Conservation (phyloP, 805 yeast species). For the Candida alai region DNA sequence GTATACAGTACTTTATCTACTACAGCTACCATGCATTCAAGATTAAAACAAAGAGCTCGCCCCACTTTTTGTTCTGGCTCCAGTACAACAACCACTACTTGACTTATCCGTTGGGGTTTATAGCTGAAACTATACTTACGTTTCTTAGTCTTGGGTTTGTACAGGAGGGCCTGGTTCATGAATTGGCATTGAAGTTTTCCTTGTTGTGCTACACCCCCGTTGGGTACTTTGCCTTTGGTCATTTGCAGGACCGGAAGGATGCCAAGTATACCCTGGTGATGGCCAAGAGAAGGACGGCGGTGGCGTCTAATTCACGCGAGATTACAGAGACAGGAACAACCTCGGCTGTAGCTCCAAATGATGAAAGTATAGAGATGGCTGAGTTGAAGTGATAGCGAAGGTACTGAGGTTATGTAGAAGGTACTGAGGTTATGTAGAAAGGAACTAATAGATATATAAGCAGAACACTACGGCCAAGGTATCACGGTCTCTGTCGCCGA, state of each 20-base stretch:
- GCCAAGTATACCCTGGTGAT: constrained; percentile 19
- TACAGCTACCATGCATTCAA: constrained; percentile 33
- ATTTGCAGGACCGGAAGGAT: constrained; percentile 20
- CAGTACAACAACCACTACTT: constrained; percentile 32
- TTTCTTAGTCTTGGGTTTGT: constrained; percentile 35
- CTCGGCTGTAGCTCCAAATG: background rate
- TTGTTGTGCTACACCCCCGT: constrained; percentile 34
- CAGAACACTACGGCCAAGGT: too few species aligned
- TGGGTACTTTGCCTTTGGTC: constrained; percentile 32
- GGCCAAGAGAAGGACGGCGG: constrained; percentile 14
- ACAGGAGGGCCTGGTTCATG: constrained; percentile 20
- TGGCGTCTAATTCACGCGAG: too few species aligned
- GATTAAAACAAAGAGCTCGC: constrained; percentile 32
- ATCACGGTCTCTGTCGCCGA: too few species aligned
- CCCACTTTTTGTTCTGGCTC: constrained; percentile 32
- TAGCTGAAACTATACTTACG: constrained; percentile 32
- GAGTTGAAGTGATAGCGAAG: too few species aligned
- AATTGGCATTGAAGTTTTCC: constrained; percentile 21
- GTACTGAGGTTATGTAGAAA: constrained; percentile 2
- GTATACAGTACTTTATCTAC: constrained; percentile 29
- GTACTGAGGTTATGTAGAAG: background rate
- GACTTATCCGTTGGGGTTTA: constrained; percentile 29
- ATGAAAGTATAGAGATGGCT: too few species aligned
- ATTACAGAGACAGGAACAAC: constrained; percentile 2
- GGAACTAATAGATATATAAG: too few species aligned